Evolutionary conservation across 2,329 filamentous ascomycete species (phyloP).

Genomic region (Neonectria hederae): DNA sequence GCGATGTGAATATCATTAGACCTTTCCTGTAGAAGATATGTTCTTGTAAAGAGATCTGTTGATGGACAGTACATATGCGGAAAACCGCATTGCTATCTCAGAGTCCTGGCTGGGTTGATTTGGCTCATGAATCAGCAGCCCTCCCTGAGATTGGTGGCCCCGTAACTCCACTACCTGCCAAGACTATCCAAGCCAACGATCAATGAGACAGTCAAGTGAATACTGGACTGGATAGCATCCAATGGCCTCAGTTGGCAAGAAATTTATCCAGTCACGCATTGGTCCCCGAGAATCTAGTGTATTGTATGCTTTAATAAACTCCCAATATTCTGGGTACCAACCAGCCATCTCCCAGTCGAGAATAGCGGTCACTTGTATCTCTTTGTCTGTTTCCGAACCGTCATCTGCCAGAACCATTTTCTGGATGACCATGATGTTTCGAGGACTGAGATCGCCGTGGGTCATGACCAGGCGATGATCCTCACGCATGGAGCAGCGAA

Average conservation of each 20-base stretch:
- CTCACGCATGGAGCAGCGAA: background rate
- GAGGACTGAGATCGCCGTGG: slow-evolving; percentile 2
- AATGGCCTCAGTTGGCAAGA: background rate
- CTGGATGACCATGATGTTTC: slow-evolving; percentile 10
- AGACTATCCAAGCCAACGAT: background rate
- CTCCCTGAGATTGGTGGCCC: too few species aligned
- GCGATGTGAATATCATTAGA: too few species aligned
- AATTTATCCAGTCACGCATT: background rate
- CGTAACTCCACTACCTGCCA: background rate
- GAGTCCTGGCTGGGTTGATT: too few species aligned
- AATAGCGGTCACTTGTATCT: background rate
- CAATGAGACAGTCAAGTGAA: background rate
- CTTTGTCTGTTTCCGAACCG: background rate
- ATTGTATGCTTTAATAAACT: background rate
- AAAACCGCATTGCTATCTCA: too few species aligned
- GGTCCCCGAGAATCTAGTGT: background rate
- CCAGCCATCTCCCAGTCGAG: slow-evolving; percentile 18
- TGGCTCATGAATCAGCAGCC: too few species aligned
- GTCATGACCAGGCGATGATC: slow-evolving; percentile 6
- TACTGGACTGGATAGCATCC: background rate
- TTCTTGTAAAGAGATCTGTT: too few species aligned
- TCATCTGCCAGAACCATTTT: background rate
- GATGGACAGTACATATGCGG: too few species aligned
- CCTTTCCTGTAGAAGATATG: too few species aligned
- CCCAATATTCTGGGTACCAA: slow-evolving; percentile 4